These are phyloP conservation scores for Wickerhamomyces subpelliculosus DNA, from an alignment of 805 yeast species.

Conservation along the genomic window DNA sequence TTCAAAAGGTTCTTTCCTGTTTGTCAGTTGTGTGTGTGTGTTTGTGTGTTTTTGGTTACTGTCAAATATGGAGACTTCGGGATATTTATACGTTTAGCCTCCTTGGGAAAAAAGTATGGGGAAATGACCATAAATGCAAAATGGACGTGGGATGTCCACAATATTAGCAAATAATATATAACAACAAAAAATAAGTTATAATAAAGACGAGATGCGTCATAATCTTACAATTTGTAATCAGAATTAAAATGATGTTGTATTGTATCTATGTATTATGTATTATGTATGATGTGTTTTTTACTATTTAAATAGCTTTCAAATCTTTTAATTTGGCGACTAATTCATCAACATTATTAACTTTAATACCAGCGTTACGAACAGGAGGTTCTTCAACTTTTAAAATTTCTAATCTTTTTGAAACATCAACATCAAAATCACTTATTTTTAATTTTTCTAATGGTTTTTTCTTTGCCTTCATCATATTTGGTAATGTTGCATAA, in stretches of 20 bases:
- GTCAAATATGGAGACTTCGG: too few relatives aligned
- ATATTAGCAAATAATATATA: too few relatives aligned
- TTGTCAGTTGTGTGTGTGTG: too few relatives aligned
- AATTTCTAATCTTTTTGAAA: conserved; percentile 56
- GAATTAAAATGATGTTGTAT: background rate
- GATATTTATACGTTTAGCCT: too few relatives aligned
- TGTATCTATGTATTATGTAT: background rate
- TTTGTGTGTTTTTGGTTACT: too few relatives aligned
- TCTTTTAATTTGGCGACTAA: conserved; percentile 73
- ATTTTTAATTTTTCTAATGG: conserved; percentile 66
- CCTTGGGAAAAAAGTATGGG: too few relatives aligned
- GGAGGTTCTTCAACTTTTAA: conserved; percentile 82
- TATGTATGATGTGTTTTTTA: background rate
- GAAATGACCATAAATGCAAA: too few relatives aligned
- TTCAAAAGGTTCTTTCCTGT: too few relatives aligned
- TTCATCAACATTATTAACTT: conserved; percentile 77
- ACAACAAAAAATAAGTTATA: too few relatives aligned
- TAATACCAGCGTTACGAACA: conserved; percentile 72
- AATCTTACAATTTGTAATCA: too few relatives aligned
- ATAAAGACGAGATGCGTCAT: too few relatives aligned
- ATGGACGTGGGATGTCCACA: too few relatives aligned
- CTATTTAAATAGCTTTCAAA: conserved; percentile 19
- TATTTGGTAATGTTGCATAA: conserved; percentile 90
- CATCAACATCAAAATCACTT: conserved; percentile 64
- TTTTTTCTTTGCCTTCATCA: conserved; percentile 98